phyloP scores from a whole-genome alignment of 176 grass and related monocot genomes.

The Oryza coarctata region DNA sequence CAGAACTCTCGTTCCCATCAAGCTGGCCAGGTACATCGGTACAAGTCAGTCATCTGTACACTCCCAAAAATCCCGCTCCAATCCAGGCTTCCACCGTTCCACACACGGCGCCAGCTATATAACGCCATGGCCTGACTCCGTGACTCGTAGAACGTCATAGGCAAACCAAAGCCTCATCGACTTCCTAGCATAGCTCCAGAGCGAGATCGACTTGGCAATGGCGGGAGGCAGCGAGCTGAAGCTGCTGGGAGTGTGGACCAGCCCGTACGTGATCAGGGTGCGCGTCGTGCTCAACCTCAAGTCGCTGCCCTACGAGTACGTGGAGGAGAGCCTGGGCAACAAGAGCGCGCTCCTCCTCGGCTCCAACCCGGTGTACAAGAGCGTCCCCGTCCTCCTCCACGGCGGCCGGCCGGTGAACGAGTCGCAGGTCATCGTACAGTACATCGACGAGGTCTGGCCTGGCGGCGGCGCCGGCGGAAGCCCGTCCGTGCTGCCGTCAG shows the following conservation, averaged over 20 bases:
- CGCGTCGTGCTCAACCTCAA: slow-evolving; percentile 66
- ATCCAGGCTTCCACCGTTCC: too few relatives aligned
- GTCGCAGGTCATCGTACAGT: slow-evolving; percentile 48
- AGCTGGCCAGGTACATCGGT: too few relatives aligned
- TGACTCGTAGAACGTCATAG: too few relatives aligned
- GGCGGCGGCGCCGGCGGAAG: not conserved
- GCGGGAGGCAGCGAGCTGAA: slow-evolving; percentile 45
- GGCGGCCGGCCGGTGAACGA: slow-evolving; percentile 26
- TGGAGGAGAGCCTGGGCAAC: slow-evolving; percentile 49
- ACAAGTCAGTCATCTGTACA: too few relatives aligned
- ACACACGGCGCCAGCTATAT: too few relatives aligned
- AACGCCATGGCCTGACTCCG: too few relatives aligned
- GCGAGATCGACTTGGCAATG: slow-evolving; percentile 6
- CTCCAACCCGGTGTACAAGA: slow-evolving; percentile 74
- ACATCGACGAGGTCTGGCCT: slow-evolving; percentile 40
- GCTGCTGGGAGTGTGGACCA: slow-evolving; percentile 50
- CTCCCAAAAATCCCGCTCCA: too few relatives aligned
- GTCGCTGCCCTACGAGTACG: slow-evolving; percentile 58
- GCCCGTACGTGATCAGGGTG: slow-evolving; percentile 49
- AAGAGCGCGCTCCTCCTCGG: slow-evolving; percentile 60
- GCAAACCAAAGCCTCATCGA: not conserved
- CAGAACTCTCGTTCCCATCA: too few relatives aligned
- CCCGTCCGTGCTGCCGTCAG: slow-evolving; percentile 34
- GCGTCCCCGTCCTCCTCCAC: slow-evolving; percentile 65
- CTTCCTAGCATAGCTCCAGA: too few relatives aligned